A percentile compares a stretch with the other conserved stretches of the same genome.
These are phyloP conservation scores for Boeremia exigua DNA, from an alignment of 2,329 filamentous ascomycete genomes.

Conservation along the genomic window DNA sequence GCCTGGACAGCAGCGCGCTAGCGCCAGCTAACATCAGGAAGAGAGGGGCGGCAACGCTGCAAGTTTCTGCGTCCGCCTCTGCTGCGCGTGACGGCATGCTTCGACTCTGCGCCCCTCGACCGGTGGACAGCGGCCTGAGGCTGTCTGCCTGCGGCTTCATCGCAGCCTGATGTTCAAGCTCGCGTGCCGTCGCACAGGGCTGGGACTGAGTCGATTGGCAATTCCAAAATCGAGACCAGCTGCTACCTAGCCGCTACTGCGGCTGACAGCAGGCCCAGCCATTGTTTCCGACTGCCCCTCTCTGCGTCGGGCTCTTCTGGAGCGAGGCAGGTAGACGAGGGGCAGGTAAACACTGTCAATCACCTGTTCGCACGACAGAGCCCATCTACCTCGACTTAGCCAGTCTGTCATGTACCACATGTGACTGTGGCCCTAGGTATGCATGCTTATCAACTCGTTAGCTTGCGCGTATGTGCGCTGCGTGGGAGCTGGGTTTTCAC, in stretches of 20 bases:
- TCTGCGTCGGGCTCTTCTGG: background rate
- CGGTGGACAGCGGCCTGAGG: background rate
- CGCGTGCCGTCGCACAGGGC: slow-evolving; percentile 29
- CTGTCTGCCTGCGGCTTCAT: background rate
- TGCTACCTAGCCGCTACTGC: slow-evolving; percentile 7
- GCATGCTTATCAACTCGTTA: too few species aligned
- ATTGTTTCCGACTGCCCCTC: background rate
- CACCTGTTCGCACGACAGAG: too few species aligned
- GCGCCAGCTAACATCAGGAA: slow-evolving; percentile 9
- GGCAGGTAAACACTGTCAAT: too few species aligned
- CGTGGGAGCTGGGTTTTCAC: too few species aligned
- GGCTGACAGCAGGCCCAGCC: slow-evolving; percentile 13
- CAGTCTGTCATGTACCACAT: background rate
- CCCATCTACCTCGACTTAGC: too few species aligned
- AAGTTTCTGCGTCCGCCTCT: slow-evolving; percentile 24
- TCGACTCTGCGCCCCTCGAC: slow-evolving; percentile 4
- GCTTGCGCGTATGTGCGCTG: too few species aligned
- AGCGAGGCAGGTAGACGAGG: background rate
- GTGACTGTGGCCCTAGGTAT: too few species aligned
- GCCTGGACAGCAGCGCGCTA: slow-evolving; percentile 7
- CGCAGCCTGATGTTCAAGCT: slow-evolving; percentile 8
- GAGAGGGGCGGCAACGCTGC: slow-evolving; percentile 18
- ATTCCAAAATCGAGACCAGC: slow-evolving; percentile 6
- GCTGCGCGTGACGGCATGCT: background rate
- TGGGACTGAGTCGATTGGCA: slow-evolving; percentile 1